phyloP scores from a whole-genome alignment of 805 yeast genomes.

The Kluyveromyces starmeri region DNA sequence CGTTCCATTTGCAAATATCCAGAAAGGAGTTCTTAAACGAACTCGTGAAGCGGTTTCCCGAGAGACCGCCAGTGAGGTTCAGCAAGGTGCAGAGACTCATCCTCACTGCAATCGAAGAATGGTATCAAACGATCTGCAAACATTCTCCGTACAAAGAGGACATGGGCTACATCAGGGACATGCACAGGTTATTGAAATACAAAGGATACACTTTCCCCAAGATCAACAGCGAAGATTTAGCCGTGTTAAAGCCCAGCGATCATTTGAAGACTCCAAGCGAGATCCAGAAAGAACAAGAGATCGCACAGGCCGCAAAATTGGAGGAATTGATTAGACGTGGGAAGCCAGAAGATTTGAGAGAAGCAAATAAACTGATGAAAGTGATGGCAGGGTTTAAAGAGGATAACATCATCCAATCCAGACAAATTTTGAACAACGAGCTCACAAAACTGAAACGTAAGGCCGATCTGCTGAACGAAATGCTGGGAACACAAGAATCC shows the following conservation, averaged over 20 bases:
- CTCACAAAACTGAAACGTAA: conserved; percentile 76
- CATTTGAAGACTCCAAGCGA: conserved; percentile 82
- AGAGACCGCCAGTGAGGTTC: conserved; percentile 82
- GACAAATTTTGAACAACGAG: conserved; percentile 74
- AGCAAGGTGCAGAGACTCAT: conserved; percentile 76
- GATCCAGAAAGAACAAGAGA: conserved; percentile 81
- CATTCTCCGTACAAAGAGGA: conserved; percentile 88
- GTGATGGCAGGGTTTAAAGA: conserved; percentile 96
- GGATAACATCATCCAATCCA: conserved; percentile 56
- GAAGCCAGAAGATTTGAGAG: conserved; percentile 87
- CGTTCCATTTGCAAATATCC: conserved; percentile 89
- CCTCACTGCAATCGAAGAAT: conserved; percentile 87
- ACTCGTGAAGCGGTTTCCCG: conserved; percentile 88
- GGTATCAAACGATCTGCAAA: conserved; percentile 92
- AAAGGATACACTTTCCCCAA: conserved; percentile 95
- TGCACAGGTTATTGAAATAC: conserved; percentile 82
- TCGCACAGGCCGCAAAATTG: conserved; percentile 88
- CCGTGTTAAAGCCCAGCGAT: conserved; percentile 86
- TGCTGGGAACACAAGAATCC: conserved; percentile 50
- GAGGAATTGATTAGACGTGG: conserved; percentile 95
- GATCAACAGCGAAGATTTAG: conserved; percentile 80
- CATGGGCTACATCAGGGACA: conserved; percentile 83
- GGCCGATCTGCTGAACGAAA: conserved; percentile 78
- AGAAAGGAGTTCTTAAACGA: conserved; percentile 92
- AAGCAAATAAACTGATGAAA: conserved; percentile 95